phyloP scores from a whole-genome alignment of 805 yeast species.

The Yueomyces sinensis region DNA sequence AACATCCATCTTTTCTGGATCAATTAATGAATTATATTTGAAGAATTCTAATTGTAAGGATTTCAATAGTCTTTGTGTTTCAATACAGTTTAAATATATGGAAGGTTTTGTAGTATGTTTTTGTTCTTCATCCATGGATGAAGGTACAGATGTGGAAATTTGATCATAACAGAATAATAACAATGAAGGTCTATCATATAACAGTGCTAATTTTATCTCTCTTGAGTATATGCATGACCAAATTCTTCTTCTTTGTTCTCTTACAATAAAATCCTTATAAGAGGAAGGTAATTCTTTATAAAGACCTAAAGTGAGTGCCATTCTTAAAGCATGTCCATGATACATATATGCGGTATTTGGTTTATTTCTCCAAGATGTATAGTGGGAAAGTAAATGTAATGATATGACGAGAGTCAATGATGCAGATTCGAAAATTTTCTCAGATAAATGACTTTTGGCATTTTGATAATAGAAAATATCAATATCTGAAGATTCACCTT shows the following conservation, averaged over 20 bases:
- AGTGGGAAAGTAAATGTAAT: slow-evolving; percentile 41
- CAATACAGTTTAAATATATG: slow-evolving; percentile 43
- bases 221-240: slow-evolving; percentile 61
- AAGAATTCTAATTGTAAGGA: slow-evolving; percentile 15
- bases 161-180: slow-evolving; percentile 31
- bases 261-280: slow-evolving; percentile 13
- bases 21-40: background rate
- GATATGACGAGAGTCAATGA: slow-evolving; percentile 41
- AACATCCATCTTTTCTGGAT: background rate
- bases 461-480: slow-evolving; percentile 45
- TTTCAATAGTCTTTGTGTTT: slow-evolving; percentile 36
- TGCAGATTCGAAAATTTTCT: slow-evolving; percentile 45
- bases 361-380: slow-evolving; percentile 50
- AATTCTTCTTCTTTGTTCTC: slow-evolving; percentile 43
- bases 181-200: slow-evolving; percentile 52
- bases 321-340: slow-evolving; percentile 48
- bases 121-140: slow-evolving; percentile 34
- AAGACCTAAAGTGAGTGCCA: slow-evolving; percentile 55
- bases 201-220: slow-evolving; percentile 50
- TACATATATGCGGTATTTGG: slow-evolving; percentile 62
- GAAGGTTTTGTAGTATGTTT: slow-evolving; percentile 31
- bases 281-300: slow-evolving; percentile 31
- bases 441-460: slow-evolving; percentile 33
- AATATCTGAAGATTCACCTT: slow-evolving; percentile 36
- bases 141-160: slow-evolving; percentile 37